Evolutionary conservation across 495 filamentous ascomycete genomes (phyloP), one percentile per base, ranked within the genome.

Genomic region (Xylaria sp.): DNA sequence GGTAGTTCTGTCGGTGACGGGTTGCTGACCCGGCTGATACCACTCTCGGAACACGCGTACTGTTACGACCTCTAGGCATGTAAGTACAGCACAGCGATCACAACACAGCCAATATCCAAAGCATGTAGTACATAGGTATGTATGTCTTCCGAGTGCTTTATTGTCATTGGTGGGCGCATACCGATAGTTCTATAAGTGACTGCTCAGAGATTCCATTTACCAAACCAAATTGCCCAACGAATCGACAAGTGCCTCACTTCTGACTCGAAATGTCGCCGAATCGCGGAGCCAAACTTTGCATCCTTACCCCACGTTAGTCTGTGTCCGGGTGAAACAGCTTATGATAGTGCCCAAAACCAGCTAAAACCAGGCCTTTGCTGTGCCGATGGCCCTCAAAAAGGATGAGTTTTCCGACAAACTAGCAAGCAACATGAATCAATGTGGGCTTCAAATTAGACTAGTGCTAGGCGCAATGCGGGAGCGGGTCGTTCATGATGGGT

Each of bases 211-310:
- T 53, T 55, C 35, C 44, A 67, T 67, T 67, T 58, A 50, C 52
- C 48, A 58, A 53, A 55, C 31, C 31, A 67, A 67, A 58, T 58
- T 58, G 65, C 35, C 50, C n/a, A 57, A 68, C 46, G 52, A 57
- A 68, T 68, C 48, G 24, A 43, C 52, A 44, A 44, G 24, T 43
- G 40, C 31, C 52, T 68, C 50, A 57, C 12, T 11, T 55, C 65
- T 68, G 65, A 68, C 65, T 68, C 65, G 65, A 68, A 58, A n/a
- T 31, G 11, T 26, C 65, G 65, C 65, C 65, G 65, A 44, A 68
- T 24, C 8, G 52, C 65, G 65, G 65, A 68, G 65, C 46, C 12
- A 14, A 15, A 40, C 33, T 61, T 11, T 44, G 35, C 14, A 64
- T 31, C 44, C 62, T 50, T 31, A 66, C 62, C 62, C 62, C 62